phyloP scores from a whole-genome alignment of 305 asterid genomes.

The Ajuga reptans region DNA sequence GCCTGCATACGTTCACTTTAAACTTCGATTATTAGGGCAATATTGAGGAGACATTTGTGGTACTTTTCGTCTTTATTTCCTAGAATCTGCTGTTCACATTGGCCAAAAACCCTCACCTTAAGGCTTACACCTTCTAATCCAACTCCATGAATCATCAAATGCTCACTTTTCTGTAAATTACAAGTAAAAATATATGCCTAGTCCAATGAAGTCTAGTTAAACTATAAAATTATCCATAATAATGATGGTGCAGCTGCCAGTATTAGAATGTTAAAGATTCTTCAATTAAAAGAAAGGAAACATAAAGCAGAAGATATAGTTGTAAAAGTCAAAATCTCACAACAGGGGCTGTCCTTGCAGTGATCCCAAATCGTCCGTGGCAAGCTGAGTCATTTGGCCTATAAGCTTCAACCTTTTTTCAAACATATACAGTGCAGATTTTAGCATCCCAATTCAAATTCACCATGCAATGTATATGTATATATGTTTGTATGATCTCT shows the following conservation, averaged over 20 bases:
- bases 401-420: constrained; percentile 85
- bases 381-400: constrained; percentile 93
- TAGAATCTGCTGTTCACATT: too few relatives aligned
- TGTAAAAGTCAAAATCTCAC: constrained; percentile 35
- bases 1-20: too few relatives aligned
- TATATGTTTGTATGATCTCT: too few relatives aligned
- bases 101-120: too few relatives aligned
- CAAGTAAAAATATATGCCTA: too few relatives aligned
- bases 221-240: neutral
- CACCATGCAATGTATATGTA: neutral
- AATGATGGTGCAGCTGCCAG: neutral
- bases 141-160: too few relatives aligned
- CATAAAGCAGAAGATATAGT: neutral
- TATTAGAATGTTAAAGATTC: neutral
- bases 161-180: too few relatives aligned
- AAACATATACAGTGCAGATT: constrained; percentile 13
- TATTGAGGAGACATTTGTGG: too few relatives aligned
- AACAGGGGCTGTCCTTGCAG: constrained; percentile 92
- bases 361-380: constrained; percentile 81
- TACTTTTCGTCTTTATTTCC: too few relatives aligned
- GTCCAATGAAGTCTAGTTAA: too few relatives aligned
- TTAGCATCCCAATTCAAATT: constrained; percentile 12
- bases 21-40: too few relatives aligned
- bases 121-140: too few relatives aligned
- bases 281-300: neutral